These are phyloP conservation scores for Puccinia hordei DNA, from an alignment of 1,284 basidiomycete genomes.

Conservation along the genomic window DNA sequence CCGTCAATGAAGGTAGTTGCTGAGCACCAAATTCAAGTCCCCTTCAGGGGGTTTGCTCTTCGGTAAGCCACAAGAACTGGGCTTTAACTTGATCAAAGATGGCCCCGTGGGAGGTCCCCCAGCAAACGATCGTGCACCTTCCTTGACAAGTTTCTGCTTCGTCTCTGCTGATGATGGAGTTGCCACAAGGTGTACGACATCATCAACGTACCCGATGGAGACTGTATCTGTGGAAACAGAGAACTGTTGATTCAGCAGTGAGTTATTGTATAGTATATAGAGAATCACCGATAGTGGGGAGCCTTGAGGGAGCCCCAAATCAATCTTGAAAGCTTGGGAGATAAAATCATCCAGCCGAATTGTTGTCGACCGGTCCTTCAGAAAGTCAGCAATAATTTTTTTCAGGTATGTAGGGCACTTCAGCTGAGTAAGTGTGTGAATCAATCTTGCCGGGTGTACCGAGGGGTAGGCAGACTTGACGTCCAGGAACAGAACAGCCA, in stretches of 20 bases:
- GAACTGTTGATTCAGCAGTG: background rate
- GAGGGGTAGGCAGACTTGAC: constrained; percentile 31
- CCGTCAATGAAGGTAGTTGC: too few relatives aligned
- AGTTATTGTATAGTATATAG: constrained; percentile 23
- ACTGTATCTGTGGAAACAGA: background rate
- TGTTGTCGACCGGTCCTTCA: background rate
- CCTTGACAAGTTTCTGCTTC: background rate
- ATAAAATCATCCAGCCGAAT: background rate
- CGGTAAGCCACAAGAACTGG: too few relatives aligned
- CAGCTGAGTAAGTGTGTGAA: background rate
- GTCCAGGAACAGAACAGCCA: background rate
- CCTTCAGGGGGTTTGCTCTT: too few relatives aligned
- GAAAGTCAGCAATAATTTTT: background rate
- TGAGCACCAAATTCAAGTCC: too few relatives aligned
- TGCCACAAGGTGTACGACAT: constrained; percentile 23
- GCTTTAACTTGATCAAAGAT: constrained; percentile 2
- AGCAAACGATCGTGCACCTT: background rate
- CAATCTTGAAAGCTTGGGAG: background rate
- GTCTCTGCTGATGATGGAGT: background rate
- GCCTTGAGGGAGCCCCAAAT: constrained; percentile 16
- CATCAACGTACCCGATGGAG: constrained; percentile 21
- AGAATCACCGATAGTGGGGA: constrained; percentile 30
- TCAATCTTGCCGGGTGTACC: background rate
- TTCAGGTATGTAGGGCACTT: constrained; percentile 9
- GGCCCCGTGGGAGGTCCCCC: background rate